These are phyloP conservation scores for Xylaria sp. DNA, from an alignment of 2,329 filamentous ascomycete genomes.

Conservation along the genomic window DNA sequence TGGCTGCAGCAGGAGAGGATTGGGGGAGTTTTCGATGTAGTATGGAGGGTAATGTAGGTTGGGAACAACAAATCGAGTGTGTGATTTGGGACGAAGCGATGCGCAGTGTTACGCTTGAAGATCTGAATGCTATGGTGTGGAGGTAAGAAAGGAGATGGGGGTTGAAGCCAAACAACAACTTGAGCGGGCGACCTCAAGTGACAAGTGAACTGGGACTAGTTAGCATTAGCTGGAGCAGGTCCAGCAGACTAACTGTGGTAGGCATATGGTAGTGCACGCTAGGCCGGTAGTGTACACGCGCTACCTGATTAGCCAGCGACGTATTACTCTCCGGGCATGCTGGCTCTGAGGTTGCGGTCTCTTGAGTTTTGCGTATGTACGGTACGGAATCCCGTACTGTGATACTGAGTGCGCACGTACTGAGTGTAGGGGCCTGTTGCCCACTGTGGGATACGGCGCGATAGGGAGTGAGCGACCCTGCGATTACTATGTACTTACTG, in stretches of 20 bases:
- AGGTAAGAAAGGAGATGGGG: slow-evolving; percentile 19
- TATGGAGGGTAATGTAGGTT: slow-evolving; percentile 11
- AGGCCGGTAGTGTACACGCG: too few species aligned
- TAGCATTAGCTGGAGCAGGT: background rate
- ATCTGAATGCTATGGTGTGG: slow-evolving; percentile 9
- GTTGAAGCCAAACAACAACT: slow-evolving; percentile 18
- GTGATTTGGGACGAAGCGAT: slow-evolving; percentile 19
- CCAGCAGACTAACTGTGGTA: too few species aligned
- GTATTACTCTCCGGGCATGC: too few species aligned
- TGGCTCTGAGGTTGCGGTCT: too few species aligned
- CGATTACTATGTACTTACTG: background rate
- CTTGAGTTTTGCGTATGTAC: too few species aligned
- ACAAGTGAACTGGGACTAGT: background rate
- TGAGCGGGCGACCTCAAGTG: slow-evolving; percentile 12
- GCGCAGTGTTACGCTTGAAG: slow-evolving; percentile 20
- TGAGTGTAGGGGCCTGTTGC: background rate
- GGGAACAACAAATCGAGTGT: slow-evolving; percentile 8
- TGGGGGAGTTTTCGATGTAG: slow-evolving; percentile 9
- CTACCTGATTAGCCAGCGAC: too few species aligned
- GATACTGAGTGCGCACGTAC: too few species aligned
- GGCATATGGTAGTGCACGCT: too few species aligned
- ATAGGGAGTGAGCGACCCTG: too few species aligned
- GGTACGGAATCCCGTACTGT: too few species aligned
- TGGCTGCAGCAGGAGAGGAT: slow-evolving; percentile 18
- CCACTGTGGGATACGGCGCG: background rate